phyloP scores from a whole-genome alignment of 257 asterid species.

The Nicotiana noctiflora region DNA sequence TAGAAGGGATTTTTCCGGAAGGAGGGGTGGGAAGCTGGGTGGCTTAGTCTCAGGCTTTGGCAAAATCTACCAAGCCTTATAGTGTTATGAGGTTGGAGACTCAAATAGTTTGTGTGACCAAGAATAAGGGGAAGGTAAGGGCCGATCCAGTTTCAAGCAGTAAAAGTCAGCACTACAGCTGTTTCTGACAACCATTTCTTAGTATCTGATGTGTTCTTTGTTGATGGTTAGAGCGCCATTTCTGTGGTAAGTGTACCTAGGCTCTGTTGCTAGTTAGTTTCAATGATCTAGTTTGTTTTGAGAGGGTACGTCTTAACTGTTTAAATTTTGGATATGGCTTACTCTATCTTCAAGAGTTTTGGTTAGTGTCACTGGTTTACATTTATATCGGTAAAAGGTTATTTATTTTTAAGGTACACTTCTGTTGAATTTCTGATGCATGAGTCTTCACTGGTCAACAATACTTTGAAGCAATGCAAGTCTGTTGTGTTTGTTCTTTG shows the following conservation, averaged over 20 bases:
- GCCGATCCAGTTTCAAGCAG: not conserved
- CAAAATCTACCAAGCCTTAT: not conserved
- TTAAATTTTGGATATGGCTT: not conserved
- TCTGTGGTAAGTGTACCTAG: not conserved
- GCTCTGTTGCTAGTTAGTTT: not conserved
- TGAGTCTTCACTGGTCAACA: not conserved
- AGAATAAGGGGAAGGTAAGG: not conserved
- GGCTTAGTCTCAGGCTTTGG: not conserved
- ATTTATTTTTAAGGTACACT: not conserved
- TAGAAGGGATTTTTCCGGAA: not conserved
- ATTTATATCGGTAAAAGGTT: not conserved
- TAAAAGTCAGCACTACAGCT: not conserved
- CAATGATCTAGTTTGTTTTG: not conserved
- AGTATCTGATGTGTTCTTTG: not conserved
- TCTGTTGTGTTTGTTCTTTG: conserved; percentile 3
- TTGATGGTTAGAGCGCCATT: not conserved
- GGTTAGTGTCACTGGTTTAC: not conserved
- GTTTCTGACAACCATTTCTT: not conserved
- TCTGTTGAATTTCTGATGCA: not conserved
- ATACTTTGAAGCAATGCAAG: not conserved
- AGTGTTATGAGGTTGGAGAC: not conserved
- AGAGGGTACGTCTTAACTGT: not conserved
- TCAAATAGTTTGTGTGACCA: not conserved
- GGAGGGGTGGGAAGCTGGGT: not conserved
- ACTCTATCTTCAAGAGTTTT: not conserved